Percentiles rank a stretch among this genome's conserved stretches.
Conservation (phyloP, 1,139 yeast species). For the Yamadazyma buinensis region DNA sequence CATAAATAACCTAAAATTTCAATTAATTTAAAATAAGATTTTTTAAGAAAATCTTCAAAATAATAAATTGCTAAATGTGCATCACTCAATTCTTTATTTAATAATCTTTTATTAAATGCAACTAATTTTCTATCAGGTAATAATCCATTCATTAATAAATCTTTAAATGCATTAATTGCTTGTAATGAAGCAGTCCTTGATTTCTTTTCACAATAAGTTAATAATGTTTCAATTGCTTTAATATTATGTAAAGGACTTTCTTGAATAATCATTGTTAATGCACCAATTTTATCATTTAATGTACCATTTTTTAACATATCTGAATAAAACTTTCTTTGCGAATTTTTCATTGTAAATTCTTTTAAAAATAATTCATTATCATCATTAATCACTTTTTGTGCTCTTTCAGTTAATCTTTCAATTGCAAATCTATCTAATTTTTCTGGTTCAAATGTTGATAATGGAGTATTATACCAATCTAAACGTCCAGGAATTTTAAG, state of each 20-base stretch:
- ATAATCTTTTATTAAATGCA: constrained; percentile 76
- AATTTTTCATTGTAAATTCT: constrained; percentile 75
- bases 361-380: constrained; percentile 73
- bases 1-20: constrained; percentile 70
- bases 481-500: constrained; percentile 59
- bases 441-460: constrained; percentile 39
- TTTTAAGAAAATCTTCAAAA: constrained; percentile 87
- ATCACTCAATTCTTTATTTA: constrained; percentile 45
- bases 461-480: constrained; percentile 66
- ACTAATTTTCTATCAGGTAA: constrained; percentile 82
- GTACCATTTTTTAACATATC: constrained; percentile 94
- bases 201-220: constrained; percentile 82
- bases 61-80: constrained; percentile 67
- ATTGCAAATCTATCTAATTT: constrained; percentile 44
- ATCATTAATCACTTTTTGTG: constrained; percentile 57
- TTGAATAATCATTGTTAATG: constrained; percentile 84
- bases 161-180: constrained; percentile 85
- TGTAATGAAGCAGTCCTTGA: constrained; percentile 92
- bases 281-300: constrained; percentile 90
- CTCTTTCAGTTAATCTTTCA: constrained; percentile 62
- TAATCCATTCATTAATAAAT: constrained; percentile 74
- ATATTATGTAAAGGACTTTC: constrained; percentile 92
- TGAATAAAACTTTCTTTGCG: constrained; percentile 85
- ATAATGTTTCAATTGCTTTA: constrained; percentile 75
- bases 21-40: constrained; percentile 64